phyloP scores from a whole-genome alignment of 2,329 filamentous ascomycete genomes.

The Hansfordia pulvinata region DNA sequence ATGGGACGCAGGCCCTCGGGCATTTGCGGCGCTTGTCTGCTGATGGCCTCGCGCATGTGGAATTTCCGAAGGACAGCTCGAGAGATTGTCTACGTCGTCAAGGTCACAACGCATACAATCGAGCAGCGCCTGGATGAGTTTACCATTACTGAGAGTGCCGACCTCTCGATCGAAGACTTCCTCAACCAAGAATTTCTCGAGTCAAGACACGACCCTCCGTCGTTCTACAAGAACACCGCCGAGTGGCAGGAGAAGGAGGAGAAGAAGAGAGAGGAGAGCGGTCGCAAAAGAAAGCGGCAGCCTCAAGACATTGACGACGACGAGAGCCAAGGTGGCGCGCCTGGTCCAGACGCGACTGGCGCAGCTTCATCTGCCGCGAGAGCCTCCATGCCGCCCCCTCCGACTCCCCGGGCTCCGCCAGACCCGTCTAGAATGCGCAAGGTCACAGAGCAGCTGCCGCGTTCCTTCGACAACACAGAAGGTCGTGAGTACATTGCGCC shows the following conservation, averaged over 20 bases:
- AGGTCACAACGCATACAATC: constrained; percentile 88
- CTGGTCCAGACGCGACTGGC: no score
- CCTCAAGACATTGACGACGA: constrained; percentile 20
- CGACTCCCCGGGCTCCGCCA: constrained; percentile 14
- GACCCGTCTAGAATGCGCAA: constrained; percentile 14
- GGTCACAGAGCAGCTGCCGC: constrained; percentile 16
- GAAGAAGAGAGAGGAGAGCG: constrained; percentile 24
- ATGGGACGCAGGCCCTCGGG: constrained; percentile 87
- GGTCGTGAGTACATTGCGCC: constrained; percentile 13
- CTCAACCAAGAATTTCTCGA: constrained; percentile 59
- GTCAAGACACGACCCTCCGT: constrained; percentile 65
- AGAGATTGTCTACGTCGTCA: constrained; percentile 96
- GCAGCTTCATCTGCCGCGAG: constrained; percentile 9
- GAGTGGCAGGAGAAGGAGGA: constrained; percentile 41
- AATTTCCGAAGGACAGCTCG: constrained; percentile 88
- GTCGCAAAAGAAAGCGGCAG: constrained; percentile 30
- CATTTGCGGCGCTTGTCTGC: constrained; percentile 84
- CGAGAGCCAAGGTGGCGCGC: constrained; percentile 5
- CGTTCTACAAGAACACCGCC: constrained; percentile 56
- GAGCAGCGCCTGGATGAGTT: constrained; percentile 88
- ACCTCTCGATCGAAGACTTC: constrained; percentile 80
- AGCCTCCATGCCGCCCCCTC: constrained; percentile 15
- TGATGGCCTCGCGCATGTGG: constrained; percentile 94
- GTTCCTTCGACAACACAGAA: constrained; percentile 13
- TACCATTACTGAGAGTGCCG: constrained; percentile 70